Evolutionary conservation across 2,329 filamentous ascomycete genomes (phyloP), one percentile per base, ranked within the genome.

Genomic region (Fusarium nematophilum): DNA sequence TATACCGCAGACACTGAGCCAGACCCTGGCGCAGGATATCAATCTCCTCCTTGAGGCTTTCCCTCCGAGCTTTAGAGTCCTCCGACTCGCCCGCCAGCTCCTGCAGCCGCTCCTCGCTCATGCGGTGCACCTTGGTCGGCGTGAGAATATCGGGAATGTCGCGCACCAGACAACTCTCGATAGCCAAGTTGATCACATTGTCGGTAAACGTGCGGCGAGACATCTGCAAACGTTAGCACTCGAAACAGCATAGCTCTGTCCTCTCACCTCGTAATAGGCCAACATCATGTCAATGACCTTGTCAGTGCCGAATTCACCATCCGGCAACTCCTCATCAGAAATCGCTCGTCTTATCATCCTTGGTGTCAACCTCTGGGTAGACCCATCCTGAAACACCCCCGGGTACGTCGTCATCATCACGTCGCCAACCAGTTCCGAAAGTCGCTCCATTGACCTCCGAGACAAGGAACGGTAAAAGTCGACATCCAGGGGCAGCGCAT

Each of bases 151-250:
- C 47, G 1, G 75, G 72, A 0, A 84, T 53, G 2, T 78, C 73
- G 1, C 52, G 65, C 0, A 84, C 66, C 1, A 85, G 75, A 37
- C 79, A 82, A 26, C 78, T 79, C 59, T 84, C 82, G 1, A 82
- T 71, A 0, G 75, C 81, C 1, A 83, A 70, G n/a, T 75, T 81
- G 14, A 78, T 72, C 9, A 84, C 70, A 15, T 82, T 82, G 4
- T 84, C 78, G 3, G 78, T 72, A 40, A 84, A 82, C 0, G 76
- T 79, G 10, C 76, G 63, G 3, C 78, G 70, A 2, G 78, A 76
- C 65, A 78, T 76, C 77, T 80, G 6, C 23, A 14, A 4, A 5
- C 9, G 31, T 58, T 8, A 57, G 38, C 3, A 40, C 8, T 6
- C 21, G 21, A 21, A 2, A 2, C 25, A 3, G 15, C 14, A 4